phyloP scores from a whole-genome alignment of 768 basidiomycete species.

The Porphyrellus cyaneotinctus region DNA sequence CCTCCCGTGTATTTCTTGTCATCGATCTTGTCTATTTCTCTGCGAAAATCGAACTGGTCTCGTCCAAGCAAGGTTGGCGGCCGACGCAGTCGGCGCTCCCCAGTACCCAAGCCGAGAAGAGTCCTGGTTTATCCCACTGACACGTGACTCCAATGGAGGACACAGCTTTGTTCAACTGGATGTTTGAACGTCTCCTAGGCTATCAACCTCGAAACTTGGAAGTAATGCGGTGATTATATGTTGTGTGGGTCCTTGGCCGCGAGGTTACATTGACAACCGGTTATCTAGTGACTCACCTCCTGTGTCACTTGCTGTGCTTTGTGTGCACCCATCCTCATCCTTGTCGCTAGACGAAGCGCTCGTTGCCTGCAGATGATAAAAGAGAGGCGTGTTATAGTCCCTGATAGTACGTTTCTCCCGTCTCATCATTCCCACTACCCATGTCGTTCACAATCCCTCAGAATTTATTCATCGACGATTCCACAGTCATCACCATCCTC shows the following conservation, averaged over 20 bases:
- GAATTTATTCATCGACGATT: conserved; percentile 29
- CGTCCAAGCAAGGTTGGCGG: too few relatives aligned
- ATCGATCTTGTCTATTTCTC: too few relatives aligned
- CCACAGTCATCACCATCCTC: conserved; percentile 28
- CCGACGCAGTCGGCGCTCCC: too few relatives aligned
- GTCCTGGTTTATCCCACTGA: neutral
- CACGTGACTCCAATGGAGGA: conserved; percentile 13
- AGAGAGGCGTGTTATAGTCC: neutral
- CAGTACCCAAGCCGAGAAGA: too few relatives aligned
- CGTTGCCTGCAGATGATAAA: conserved; percentile 1
- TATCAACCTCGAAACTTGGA: conserved; percentile 4
- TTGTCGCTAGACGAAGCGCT: neutral
- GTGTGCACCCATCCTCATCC: neutral
- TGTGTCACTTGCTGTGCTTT: conserved; percentile 12
- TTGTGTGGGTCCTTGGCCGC: neutral
- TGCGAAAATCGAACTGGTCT: too few relatives aligned
- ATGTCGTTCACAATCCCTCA: conserved; percentile 30
- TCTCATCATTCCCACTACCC: neutral
- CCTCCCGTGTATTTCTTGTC: too few relatives aligned
- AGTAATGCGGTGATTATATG: neutral
- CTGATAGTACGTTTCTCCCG: conserved; percentile 1
- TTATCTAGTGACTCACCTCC: neutral
- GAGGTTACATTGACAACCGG: neutral
- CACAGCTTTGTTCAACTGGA: neutral
- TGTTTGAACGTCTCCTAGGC: neutral